Percentiles rank a stretch among this genome's conserved stretches.
These are phyloP conservation scores for Protea cynaroides DNA, from an alignment of 164 flowering plant genomes.

Conservation along the genomic window DNA sequence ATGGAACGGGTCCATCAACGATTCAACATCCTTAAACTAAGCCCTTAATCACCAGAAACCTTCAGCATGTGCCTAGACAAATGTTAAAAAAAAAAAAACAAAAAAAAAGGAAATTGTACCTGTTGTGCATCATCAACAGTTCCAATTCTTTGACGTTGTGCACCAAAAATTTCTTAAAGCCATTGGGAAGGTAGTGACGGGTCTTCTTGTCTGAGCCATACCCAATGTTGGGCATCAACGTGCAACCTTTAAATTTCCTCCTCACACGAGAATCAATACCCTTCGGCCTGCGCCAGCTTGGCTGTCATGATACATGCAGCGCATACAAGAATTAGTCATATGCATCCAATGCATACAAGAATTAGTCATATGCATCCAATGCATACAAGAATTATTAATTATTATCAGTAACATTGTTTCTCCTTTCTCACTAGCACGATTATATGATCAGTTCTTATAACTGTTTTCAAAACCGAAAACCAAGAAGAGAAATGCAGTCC, in stretches of 20 bases:
- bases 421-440: too few species aligned
- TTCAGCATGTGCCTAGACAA: too few species aligned
- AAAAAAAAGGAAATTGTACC: neutral
- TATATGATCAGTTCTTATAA: too few species aligned
- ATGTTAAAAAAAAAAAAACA: neutral
- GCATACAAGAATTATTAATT: too few species aligned
- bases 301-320: neutral
- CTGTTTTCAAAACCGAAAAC: too few species aligned
- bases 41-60: too few species aligned
- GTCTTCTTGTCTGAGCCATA: constrained; percentile 25
- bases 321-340: neutral
- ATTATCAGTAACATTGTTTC: too few species aligned
- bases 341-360: too few species aligned
- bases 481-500: too few species aligned
- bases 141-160: constrained; percentile 21
- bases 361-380: neutral
- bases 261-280: constrained; percentile 26
- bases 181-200: constrained; percentile 19
- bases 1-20: too few species aligned
- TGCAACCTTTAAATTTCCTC: constrained; percentile 20
- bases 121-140: constrained; percentile 24
- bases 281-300: constrained; percentile 23
- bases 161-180: constrained; percentile 23
- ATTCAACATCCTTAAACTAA: too few species aligned
- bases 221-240: constrained; percentile 26